phyloP scores from a whole-genome alignment of 1,284 basidiomycete species.

The Microbotryum scabiosae region DNA sequence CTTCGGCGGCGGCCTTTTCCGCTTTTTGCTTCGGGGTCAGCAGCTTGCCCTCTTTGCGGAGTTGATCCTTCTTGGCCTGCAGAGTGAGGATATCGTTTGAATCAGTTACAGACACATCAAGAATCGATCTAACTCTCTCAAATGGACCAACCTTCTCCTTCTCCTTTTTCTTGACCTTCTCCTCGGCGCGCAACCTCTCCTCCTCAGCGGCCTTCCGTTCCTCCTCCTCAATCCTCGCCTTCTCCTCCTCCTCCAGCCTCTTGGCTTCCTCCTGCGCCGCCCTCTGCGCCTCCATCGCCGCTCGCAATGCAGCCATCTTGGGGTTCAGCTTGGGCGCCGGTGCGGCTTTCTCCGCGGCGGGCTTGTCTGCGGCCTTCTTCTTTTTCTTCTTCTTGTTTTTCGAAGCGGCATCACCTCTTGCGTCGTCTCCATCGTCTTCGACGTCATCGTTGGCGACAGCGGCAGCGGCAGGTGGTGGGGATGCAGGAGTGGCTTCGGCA shows the following conservation, averaged over 20 bases:
- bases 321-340: slow-evolving; percentile 39
- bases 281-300: slow-evolving; percentile 79
- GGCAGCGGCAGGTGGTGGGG: slow-evolving; percentile 34
- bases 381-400: slow-evolving; percentile 39
- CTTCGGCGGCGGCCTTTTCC: slow-evolving; percentile 82
- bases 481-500: slow-evolving; percentile 29
- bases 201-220: slow-evolving; percentile 41
- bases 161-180: slow-evolving; percentile 73
- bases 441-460: slow-evolving; percentile 47
- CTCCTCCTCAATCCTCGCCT: slow-evolving; percentile 66
- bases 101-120: not conserved
- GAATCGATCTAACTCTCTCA: no score
- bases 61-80: slow-evolving; percentile 70
- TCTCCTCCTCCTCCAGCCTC: slow-evolving; percentile 64
- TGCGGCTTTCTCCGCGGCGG: slow-evolving; percentile 23
- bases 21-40: slow-evolving; percentile 95
- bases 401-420: slow-evolving; percentile 39
- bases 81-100: no score
- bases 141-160: slow-evolving; percentile 66
- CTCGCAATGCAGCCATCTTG: slow-evolving; percentile 39
- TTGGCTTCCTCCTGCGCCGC: slow-evolving; percentile 72
- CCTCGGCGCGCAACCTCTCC: slow-evolving; percentile 58
- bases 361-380: slow-evolving; percentile 28
- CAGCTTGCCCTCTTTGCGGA: slow-evolving; percentile 81
- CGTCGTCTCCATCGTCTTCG: slow-evolving; percentile 53